Evolutionary conservation across 176 grass and related monocot genomes (phyloP), one percentile per base, ranked within the genome.

Genomic region (Pontederia paniculata): DNA sequence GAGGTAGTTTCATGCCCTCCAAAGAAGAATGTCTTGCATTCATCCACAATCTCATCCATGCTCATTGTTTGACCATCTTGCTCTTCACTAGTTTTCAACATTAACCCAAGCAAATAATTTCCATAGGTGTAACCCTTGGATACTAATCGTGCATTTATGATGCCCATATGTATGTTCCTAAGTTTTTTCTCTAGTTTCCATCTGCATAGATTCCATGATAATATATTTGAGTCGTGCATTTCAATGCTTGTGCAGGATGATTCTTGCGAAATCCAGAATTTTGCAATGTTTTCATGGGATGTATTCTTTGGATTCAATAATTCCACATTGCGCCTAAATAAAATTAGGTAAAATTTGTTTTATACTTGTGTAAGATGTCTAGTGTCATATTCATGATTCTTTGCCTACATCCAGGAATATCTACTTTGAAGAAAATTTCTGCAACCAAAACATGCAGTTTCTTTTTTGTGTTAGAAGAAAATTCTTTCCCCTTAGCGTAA

Each of bases 401-500:
- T 52, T 1, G 9, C 81, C 63, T 67, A 22, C 45, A 59, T 54
- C 81, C 81, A 1, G 62, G 74, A 16, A 81, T 16, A 20, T 4
- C 25, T 2, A 68, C 45, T 23, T 3, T 45, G 56, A 48, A 28
- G 13, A 60, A 11, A 45, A 12, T 73, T 50, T n/a, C 42, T 50
- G 80, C 42, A 15, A 22, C 58, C 10, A 77, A 43, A 54, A 48
- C 19, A 25, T 54, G 10, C 1, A 85, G 73, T 15, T 73, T n/a
- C n/a, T 57, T 8, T 60, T 50, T 9, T 85, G 73, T 50, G 69
- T 28, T 43, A 69, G 10, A 71, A 85, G n/a, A 85, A 11, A 64
- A 68, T 76, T 84, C 86, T 49, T 84, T 89, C 3, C 80, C 80
- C 37, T 78, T 50, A 8, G 12, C 44, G 55, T 74, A 89, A 76